A percentile compares a stretch with the other conserved stretches of the same genome.
Evolutionary conservation across 371 early-diverging fungal species (phyloP).

Genomic region (Zychaea mexicana): DNA sequence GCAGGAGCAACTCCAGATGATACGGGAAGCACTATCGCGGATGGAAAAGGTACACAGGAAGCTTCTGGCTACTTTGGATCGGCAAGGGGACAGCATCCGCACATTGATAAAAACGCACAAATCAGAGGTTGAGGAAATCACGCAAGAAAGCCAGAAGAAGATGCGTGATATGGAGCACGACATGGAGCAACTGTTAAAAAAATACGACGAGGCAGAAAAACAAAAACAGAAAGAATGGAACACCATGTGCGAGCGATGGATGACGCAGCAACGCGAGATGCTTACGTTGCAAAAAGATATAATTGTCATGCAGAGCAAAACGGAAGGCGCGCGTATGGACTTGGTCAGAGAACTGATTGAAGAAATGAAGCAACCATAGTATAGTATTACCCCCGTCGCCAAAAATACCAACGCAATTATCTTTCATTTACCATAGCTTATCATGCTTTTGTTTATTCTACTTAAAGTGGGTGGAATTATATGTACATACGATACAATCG

Average conservation of each 20-base stretch:
- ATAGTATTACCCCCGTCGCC: too few relatives aligned
- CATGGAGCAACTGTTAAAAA: background rate
- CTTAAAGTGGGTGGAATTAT: background rate
- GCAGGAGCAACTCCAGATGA: too few relatives aligned
- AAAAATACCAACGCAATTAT: too few relatives aligned
- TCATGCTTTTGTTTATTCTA: background rate
- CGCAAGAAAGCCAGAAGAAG: background rate
- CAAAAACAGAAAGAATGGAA: background rate
- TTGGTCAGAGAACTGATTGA: conserved; percentile 5
- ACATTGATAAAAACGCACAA: background rate
- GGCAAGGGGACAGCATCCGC: background rate
- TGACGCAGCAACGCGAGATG: background rate
- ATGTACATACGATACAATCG: background rate
- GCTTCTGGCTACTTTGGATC: background rate
- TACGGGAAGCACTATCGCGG: background rate
- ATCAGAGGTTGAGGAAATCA: background rate
- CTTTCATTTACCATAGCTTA: background rate
- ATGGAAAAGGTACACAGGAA: background rate
- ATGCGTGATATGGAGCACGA: background rate
- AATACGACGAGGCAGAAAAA: background rate
- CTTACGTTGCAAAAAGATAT: background rate
- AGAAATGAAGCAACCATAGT: background rate
- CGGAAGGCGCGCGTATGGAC: background rate
- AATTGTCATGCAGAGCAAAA: background rate
- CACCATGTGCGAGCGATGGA: background rate